phyloP scores from a whole-genome alignment of 2,329 filamentous ascomycete species.

The Fusarium sp. region DNA sequence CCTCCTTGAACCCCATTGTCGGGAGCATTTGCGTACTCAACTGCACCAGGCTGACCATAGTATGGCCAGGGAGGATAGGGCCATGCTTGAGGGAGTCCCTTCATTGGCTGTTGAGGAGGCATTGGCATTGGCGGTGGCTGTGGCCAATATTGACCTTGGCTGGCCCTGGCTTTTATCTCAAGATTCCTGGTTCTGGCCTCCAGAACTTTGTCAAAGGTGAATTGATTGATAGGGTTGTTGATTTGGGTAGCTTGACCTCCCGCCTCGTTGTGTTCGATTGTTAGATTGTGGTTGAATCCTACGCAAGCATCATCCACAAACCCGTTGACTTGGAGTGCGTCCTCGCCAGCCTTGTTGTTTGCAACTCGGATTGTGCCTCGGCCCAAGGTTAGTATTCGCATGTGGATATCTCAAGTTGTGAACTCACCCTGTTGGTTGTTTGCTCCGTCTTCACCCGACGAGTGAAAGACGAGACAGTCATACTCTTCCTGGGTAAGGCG shows the following conservation, averaged over 20 bases:
- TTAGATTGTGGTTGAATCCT: not conserved
- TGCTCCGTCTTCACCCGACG: not conserved
- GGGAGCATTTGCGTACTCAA: too few species aligned
- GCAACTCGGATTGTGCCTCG: not conserved
- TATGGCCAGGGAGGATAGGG: too few species aligned
- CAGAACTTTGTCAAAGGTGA: not conserved
- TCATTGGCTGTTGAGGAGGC: too few species aligned
- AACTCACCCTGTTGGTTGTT: not conserved
- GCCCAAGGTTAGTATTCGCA: too few species aligned
- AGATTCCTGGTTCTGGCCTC: not conserved
- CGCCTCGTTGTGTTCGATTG: not conserved
- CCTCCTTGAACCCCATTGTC: too few species aligned
- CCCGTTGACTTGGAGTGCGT: not conserved
- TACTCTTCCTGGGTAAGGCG: conserved; percentile 6
- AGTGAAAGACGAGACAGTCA: not conserved
- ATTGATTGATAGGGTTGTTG: not conserved
- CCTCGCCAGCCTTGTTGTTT: not conserved
- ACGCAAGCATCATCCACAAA: not conserved
- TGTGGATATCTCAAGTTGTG: not conserved
- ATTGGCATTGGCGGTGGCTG: too few species aligned
- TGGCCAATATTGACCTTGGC: too few species aligned
- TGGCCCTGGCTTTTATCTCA: too few species aligned
- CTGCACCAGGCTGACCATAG: too few species aligned
- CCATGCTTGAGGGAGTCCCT: too few species aligned
- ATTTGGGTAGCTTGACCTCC: not conserved